Evolutionary conservation across 805 yeast species (phyloP).

Genomic region (Priceomyces carsonii): DNA sequence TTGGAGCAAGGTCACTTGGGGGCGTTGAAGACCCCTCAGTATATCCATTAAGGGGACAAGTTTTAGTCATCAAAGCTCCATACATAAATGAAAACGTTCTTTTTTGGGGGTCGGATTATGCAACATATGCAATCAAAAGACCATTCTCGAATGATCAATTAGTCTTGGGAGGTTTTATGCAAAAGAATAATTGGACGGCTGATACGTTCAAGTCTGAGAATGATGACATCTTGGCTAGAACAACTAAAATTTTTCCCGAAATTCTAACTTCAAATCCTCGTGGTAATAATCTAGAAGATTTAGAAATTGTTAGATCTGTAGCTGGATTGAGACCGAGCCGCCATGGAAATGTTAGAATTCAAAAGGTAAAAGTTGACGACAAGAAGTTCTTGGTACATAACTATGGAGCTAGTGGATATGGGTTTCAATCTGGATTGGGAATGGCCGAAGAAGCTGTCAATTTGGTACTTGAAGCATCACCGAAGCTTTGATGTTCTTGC

Average conservation of each 20-base stretch:
- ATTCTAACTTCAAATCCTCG: constrained; percentile 12
- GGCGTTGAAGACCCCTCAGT: constrained; percentile 64
- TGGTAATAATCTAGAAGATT: constrained; percentile 14
- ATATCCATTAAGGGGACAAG: constrained; percentile 81
- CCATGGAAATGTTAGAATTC: constrained; percentile 25
- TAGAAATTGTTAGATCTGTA: constrained; percentile 20
- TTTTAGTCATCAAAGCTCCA: constrained; percentile 70
- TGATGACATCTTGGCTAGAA: constrained; percentile 18
- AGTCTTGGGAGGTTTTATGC: constrained; percentile 25
- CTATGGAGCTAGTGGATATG: constrained; percentile 29
- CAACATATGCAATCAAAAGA: constrained; percentile 73
- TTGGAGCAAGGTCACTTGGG: constrained; percentile 62
- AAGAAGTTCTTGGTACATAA: constrained; percentile 15
- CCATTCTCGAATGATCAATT: constrained; percentile 67
- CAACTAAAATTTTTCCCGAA: constrained; percentile 16
- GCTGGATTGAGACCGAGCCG: constrained; percentile 27
- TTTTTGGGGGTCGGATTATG: constrained; percentile 58
- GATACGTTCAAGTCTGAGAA: constrained; percentile 18
- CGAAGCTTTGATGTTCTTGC: constrained; percentile 4
- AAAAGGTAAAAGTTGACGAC: constrained; percentile 8
- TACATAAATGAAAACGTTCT: constrained; percentile 59
- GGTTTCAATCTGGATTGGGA: constrained; percentile 60
- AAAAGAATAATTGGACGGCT: constrained; percentile 17
- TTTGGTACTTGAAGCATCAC: constrained; percentile 10
- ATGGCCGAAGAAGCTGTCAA: constrained; percentile 54